phyloP scores from a whole-genome alignment of 768 basidiomycete genomes.

The Mycena rosella region DNA sequence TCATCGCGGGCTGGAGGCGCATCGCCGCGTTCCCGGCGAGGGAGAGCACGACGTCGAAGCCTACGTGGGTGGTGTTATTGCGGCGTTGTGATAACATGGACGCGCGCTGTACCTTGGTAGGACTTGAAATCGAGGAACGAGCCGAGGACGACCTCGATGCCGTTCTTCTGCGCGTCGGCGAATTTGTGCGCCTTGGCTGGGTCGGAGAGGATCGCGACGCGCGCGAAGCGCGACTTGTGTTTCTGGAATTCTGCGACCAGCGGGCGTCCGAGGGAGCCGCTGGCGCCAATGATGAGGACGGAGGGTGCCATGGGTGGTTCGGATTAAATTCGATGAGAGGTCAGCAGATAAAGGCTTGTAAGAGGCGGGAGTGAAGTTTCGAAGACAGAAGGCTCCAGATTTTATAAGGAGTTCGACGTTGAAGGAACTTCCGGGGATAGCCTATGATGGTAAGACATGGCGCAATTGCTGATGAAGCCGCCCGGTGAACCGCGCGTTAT shows the following conservation, averaged over 20 bases:
- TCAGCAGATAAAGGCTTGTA: neutral
- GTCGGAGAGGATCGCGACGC: constrained; percentile 12
- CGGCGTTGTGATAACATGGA: too few species aligned
- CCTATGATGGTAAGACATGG: too few species aligned
- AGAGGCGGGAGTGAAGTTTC: too few species aligned
- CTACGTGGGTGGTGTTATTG: neutral
- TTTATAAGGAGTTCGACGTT: too few species aligned
- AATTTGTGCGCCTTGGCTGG: constrained; percentile 16
- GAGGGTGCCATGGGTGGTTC: constrained; percentile 7
- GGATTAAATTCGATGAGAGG: neutral
- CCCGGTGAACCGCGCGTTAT: too few species aligned
- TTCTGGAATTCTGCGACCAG: constrained; percentile 10
- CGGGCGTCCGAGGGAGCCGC: constrained; percentile 9
- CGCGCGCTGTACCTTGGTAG: constrained; percentile 1
- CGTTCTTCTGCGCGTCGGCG: neutral
- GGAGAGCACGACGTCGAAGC: constrained; percentile 20
- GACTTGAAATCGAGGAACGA: constrained; percentile 15
- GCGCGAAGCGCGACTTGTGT: constrained; percentile 1
- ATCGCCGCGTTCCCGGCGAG: constrained; percentile 5
- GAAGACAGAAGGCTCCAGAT: too few species aligned
- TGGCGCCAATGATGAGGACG: constrained; percentile 15
- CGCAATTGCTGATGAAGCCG: too few species aligned
- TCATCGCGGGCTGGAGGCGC: constrained; percentile 24
- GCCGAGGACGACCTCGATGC: constrained; percentile 16
- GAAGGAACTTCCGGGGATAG: too few species aligned